phyloP scores from a whole-genome alignment of 441 rosid genomes.

The Brassica balearica region DNA sequence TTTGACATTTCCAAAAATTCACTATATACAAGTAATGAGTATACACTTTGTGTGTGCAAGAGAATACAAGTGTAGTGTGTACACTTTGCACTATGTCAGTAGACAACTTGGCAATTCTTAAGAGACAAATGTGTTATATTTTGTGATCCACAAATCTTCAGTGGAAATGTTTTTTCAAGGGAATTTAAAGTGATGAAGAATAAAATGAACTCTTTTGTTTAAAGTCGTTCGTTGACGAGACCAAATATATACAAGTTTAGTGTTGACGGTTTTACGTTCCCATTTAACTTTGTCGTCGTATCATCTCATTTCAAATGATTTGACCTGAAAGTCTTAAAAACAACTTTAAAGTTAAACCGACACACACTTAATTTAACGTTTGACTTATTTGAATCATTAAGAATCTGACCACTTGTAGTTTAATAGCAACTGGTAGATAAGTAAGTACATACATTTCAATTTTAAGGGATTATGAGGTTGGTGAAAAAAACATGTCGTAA shows the following conservation, averaged over 20 bases:
- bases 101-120: neutral
- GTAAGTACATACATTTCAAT: neutral
- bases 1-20: neutral
- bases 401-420: neutral
- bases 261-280: neutral
- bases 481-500: neutral
- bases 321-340: neutral
- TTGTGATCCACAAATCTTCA: neutral
- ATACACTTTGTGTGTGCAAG: neutral
- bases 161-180: neutral
- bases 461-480: neutral
- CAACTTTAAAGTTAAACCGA: neutral
- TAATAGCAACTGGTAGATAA: neutral
- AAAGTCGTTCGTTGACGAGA: conserved; percentile 6
- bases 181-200: conserved; percentile 3
- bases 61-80: no score
- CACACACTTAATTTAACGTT: neutral
- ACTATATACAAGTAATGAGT: neutral
- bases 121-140: neutral
- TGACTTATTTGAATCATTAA: neutral
- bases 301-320: neutral
- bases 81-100: neutral
- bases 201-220: neutral
- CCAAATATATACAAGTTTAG: neutral
- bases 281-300: neutral